Percentiles rank a stretch among this genome's conserved stretches.
These are phyloP conservation scores for Pseudopyricularia javanii DNA, from an alignment of 2,329 filamentous ascomycete genomes.

Conservation along the genomic window DNA sequence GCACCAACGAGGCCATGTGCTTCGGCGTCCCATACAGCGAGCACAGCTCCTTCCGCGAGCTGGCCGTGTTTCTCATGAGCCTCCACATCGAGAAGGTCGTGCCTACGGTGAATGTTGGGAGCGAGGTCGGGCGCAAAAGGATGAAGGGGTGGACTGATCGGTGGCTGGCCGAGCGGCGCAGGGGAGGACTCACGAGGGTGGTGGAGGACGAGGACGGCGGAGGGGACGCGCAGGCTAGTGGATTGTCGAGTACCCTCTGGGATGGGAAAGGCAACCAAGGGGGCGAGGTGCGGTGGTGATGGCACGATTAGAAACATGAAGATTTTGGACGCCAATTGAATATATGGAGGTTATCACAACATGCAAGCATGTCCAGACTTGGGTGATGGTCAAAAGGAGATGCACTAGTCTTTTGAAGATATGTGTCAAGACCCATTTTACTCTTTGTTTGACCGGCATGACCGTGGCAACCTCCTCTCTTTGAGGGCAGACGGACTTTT, in stretches of 20 bases:
- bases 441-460: too few relatives aligned
- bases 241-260: constrained; percentile 18
- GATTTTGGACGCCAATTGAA: too few relatives aligned
- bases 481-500: too few relatives aligned
- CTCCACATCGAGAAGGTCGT: constrained; percentile 81
- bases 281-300: constrained; percentile 26
- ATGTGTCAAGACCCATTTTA: too few relatives aligned
- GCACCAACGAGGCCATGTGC: constrained; percentile 69
- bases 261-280: constrained; percentile 26
- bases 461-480: too few relatives aligned
- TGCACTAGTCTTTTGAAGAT: too few relatives aligned
- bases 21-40: constrained; percentile 94
- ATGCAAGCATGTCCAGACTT: too few relatives aligned
- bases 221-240: constrained; percentile 21
- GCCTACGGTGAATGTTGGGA: constrained; percentile 78
- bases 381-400: too few relatives aligned
- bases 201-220: constrained; percentile 24
- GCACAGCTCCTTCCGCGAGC: constrained; percentile 86
- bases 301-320: too few relatives aligned
- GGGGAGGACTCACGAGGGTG: constrained; percentile 37
- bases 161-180: constrained; percentile 46
- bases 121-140: constrained; percentile 39
- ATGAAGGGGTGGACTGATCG: constrained; percentile 56
- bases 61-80: constrained; percentile 86
- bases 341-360: too few relatives aligned